Base-by-base conservation (phyloP, 1,139 yeast genomes). In the Barnettozyma hawaiiensis region DNA sequence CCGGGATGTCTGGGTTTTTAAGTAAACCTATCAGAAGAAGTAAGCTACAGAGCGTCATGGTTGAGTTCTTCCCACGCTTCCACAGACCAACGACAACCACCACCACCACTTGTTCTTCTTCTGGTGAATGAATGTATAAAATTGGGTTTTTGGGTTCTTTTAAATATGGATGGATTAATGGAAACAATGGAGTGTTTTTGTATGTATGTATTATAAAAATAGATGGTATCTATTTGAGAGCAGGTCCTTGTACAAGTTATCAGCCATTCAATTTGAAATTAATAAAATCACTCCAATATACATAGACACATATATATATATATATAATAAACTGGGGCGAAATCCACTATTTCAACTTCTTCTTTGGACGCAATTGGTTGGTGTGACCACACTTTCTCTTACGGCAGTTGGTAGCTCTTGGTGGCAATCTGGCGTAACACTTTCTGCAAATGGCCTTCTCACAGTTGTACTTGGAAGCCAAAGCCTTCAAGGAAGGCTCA, bases 301-400 rank as follows among this genome's bases (percentile, higher is more conserved):
- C n/a, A n/a, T n/a, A n/a, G n/a, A 38, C 39, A 42, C 39, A 31
- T 39, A 39, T 38, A 42, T 38, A 38, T 37, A 37, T 32, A 37
- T 31, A n/a, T 31, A 38, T 22, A 35, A 38, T 22, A 35, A 27
- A 40, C 27, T 32, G 50, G 51, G 49, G 60, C 59, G 61, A 65
- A 72, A 71, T 67, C 67, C 75, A 70, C 76, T 78, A 90, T 82
- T 90, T 90, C 75, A 89, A 85, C 89, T 92, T 92, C 95, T 92
- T 92, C 96, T 90, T 90, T 78, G 97, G 97, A 82, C 97, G 89
- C 76, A 92, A 86, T 81, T 92, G 98, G 82, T 92, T 92, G 74
- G 96, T 81, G 95, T 92, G 98, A 69, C 98, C 98, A 77, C 98
- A 92, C 84, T 92, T 92, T 87, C 97, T 89, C 97, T 92, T 92